phyloP scores from a whole-genome alignment of 805 yeast species.

The Yamadazyma akitaensis region DNA sequence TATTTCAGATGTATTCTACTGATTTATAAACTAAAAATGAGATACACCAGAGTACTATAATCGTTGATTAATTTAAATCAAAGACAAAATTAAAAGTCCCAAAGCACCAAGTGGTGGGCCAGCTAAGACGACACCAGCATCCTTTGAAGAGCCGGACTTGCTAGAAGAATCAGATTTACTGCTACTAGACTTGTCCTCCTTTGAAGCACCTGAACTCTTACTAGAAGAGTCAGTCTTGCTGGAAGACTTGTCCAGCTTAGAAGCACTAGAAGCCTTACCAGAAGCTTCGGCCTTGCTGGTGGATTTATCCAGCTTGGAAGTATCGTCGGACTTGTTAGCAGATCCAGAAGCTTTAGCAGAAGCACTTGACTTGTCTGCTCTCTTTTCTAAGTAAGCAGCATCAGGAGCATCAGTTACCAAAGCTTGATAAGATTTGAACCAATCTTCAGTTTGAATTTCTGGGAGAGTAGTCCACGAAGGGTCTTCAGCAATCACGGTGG shows the following conservation, averaged over 20 bases:
- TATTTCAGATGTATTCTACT: too few species aligned
- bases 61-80: neutral
- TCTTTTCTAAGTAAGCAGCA: neutral
- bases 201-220: neutral
- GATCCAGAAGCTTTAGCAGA: neutral
- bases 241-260: too few species aligned
- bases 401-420: neutral
- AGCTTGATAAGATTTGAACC: slow-evolving; percentile 2
- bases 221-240: neutral
- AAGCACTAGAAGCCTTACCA: neutral
- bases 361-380: slow-evolving; percentile 1
- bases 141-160: neutral
- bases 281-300: neutral
- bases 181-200: neutral
- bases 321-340: too few species aligned
- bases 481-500: neutral
- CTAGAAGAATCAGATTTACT: neutral
- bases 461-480: neutral
- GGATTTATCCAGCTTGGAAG: neutral
- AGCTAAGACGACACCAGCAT: neutral
- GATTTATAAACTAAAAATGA: neutral
- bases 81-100: slow-evolving; percentile 1
- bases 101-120: slow-evolving; percentile 5
- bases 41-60: neutral
- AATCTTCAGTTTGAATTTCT: neutral